Conservation (phyloP, 495 filamentous ascomycete species). For the Oidiodendron maius region DNA sequence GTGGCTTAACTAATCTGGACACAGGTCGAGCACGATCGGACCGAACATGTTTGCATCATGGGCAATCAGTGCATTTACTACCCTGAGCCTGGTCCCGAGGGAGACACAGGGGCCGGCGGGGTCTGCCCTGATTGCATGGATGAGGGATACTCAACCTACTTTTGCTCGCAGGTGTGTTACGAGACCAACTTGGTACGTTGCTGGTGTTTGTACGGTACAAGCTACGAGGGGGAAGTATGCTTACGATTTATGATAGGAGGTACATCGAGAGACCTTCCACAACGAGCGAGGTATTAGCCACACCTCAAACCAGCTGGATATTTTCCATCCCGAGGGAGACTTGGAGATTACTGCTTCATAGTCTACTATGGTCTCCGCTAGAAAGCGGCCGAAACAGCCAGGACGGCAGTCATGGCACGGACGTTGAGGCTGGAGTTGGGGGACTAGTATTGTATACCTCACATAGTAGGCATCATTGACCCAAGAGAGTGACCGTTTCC, state of each 20-base stretch:
- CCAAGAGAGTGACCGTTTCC: no score
- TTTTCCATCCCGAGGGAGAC: not conserved
- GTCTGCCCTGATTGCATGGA: slow-evolving; percentile 19
- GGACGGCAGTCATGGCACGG: no score
- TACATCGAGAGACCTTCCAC: slow-evolving; percentile 6
- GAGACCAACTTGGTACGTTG: slow-evolving; percentile 13
- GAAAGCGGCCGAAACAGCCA: no score
- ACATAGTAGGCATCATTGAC: no score
- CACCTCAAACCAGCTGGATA: not conserved
- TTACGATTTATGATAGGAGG: not conserved
- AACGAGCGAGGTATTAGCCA: slow-evolving; percentile 4
- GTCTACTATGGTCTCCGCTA: no score
- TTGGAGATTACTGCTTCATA: slow-evolving; percentile 2
- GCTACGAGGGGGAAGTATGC: not conserved
- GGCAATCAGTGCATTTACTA: slow-evolving; percentile 14
- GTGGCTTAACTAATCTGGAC: not conserved
- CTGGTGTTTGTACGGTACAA: not conserved
- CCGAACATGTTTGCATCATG: slow-evolving; percentile 16
- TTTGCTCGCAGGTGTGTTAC: slow-evolving; percentile 19
- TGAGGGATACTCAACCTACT: slow-evolving; percentile 7
- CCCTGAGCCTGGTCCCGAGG: slow-evolving; percentile 6
- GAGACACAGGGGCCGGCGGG: slow-evolving; percentile 9
- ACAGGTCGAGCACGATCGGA: slow-evolving; percentile 16
- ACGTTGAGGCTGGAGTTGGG: no score
- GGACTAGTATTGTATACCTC: no score